Evolutionary conservation across 2,329 filamentous ascomycete genomes (phyloP).

Genomic region (Rutstroemia sp.): DNA sequence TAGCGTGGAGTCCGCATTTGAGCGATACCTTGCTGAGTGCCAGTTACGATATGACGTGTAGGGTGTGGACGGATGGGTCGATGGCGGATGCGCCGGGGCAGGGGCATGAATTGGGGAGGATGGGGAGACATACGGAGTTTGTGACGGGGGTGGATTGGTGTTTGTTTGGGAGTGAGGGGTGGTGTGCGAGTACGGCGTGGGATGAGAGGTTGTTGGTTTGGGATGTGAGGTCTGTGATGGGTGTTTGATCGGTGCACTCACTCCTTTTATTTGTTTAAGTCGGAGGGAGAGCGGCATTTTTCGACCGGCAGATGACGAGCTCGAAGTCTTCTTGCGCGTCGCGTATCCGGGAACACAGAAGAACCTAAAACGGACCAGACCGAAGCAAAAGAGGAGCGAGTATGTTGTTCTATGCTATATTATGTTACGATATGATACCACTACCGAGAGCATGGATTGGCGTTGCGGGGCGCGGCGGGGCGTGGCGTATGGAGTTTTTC

Average conservation of each 20-base stretch:
- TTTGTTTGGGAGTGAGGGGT: conserved; percentile 87
- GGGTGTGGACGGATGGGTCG: conserved; percentile 78
- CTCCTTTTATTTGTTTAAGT: too few relatives aligned
- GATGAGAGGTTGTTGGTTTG: conserved; percentile 86
- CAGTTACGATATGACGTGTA: conserved; percentile 96
- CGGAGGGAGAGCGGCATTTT: too few relatives aligned
- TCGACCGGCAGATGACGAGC: too few relatives aligned
- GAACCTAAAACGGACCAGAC: neutral
- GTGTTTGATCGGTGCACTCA: neutral
- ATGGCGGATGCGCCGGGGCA: conserved; percentile 32
- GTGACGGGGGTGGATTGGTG: conserved; percentile 97
- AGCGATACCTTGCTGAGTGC: conserved; percentile 79
- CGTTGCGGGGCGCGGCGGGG: too few relatives aligned
- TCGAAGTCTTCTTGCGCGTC: too few relatives aligned
- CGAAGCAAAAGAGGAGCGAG: neutral
- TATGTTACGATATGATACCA: neutral
- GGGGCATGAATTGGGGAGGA: conserved; percentile 47
- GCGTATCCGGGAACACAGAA: neutral
- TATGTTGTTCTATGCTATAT: neutral
- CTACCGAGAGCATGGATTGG: neutral
- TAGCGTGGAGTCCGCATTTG: conserved; percentile 93
- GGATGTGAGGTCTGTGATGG: conserved; percentile 70
- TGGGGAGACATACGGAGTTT: conserved; percentile 94
- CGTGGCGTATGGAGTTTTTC: neutral
- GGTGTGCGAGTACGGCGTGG: conserved; percentile 93